Conservation (phyloP, 1,139 yeast genomes). For the Diutina catenulata region DNA sequence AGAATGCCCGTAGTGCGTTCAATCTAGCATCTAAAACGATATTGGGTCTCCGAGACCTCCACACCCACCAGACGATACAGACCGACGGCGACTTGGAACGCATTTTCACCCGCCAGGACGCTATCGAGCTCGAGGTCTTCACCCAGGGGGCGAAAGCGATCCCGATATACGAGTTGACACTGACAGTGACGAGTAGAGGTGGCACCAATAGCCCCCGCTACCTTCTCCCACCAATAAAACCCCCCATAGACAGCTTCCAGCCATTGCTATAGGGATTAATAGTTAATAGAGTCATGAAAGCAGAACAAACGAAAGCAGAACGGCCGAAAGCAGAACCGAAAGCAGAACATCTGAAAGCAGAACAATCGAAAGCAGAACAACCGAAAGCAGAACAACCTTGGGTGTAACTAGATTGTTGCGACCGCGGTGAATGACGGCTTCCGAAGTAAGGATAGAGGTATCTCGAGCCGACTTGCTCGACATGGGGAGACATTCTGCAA, state of each 20-base stretch:
- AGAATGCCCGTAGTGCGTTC: constrained; percentile 62
- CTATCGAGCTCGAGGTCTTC: constrained; percentile 25
- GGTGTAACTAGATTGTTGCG: too few relatives aligned
- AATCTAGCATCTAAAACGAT: constrained; percentile 9
- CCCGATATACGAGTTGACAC: constrained; percentile 26
- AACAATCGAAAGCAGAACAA: too few relatives aligned
- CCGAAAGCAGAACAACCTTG: too few relatives aligned
- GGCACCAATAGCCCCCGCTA: constrained; percentile 24
- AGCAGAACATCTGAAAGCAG: too few relatives aligned
- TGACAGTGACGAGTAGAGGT: constrained; percentile 17
- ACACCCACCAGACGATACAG: not conserved
- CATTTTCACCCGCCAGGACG: constrained; percentile 17
- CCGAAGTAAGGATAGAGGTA: too few relatives aligned
- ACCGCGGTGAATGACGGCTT: too few relatives aligned
- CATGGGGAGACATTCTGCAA: too few relatives aligned
- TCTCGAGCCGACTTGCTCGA: too few relatives aligned
- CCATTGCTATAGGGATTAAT: constrained; percentile 19
- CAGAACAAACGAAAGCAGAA: constrained; percentile 11
- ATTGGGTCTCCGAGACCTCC: constrained; percentile 1
- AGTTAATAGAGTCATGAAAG: constrained; percentile 31
- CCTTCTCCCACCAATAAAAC: constrained; percentile 16
- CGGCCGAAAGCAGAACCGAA: too few relatives aligned
- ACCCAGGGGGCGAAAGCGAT: constrained; percentile 21
- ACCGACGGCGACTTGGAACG: constrained; percentile 19
- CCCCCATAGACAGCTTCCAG: constrained; percentile 25